Evolutionary conservation across 345 rosid species (phyloP).

Genomic region (Gossypium sturtianum): DNA sequence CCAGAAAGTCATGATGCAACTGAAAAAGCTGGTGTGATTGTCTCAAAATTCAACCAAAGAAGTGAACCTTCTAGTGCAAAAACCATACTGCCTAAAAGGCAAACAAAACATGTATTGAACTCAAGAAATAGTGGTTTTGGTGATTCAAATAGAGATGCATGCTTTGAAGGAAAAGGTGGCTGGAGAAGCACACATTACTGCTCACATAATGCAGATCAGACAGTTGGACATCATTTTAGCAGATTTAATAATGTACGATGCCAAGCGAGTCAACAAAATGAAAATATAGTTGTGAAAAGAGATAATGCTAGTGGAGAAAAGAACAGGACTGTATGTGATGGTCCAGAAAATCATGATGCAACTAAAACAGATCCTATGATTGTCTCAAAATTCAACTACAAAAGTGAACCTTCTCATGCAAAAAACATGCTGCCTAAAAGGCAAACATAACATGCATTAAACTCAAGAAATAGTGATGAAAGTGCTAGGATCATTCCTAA

Average conservation of each 20-base stretch:
- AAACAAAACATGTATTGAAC: conserved; percentile 20
- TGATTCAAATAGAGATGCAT: conserved; percentile 22
- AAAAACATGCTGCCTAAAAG: conserved; percentile 26
- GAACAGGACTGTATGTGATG: conserved; percentile 9
- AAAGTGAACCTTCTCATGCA: conserved; percentile 13
- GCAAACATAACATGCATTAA: conserved; percentile 28
- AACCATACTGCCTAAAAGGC: conserved; percentile 30
- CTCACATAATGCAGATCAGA: conserved; percentile 14
- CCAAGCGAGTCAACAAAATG: conserved; percentile 17
- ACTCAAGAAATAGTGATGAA: conserved; percentile 35
- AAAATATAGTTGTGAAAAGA: conserved; percentile 17
- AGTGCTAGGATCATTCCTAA: conserved; percentile 29
- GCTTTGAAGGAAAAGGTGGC: conserved; percentile 28
- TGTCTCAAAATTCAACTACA: conserved; percentile 17
- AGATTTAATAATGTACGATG: conserved; percentile 21
- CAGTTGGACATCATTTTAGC: conserved; percentile 11
- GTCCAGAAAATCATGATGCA: conserved; percentile 11
- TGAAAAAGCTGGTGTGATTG: conserved; percentile 22
- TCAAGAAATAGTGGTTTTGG: conserved; percentile 14
- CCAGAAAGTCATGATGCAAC: conserved; percentile 6
- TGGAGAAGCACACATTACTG: conserved; percentile 56
- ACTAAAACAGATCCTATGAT: conserved; percentile 22
- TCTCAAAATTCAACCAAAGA: conserved; percentile 17
- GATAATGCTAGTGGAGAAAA: conserved; percentile 24
- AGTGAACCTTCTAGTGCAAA: conserved; percentile 13